Evolutionary conservation across 495 filamentous ascomycete species (phyloP), one percentile per base, ranked within the genome.

Genomic region (Coniosporium apollinis): DNA sequence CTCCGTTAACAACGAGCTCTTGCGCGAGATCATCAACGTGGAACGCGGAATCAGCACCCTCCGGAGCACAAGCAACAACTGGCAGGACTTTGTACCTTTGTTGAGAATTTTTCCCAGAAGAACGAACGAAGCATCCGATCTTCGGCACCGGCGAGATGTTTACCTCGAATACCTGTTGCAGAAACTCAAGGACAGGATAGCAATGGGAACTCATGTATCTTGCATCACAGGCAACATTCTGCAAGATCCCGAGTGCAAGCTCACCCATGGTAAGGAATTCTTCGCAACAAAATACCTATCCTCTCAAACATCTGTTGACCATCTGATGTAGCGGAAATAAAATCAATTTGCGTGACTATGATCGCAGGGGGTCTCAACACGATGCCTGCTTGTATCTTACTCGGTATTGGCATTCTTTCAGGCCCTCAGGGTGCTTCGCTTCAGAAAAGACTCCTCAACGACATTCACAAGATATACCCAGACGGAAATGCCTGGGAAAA

Each of bases 331-430:
- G 72, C 68, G 13, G 76, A 80, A 54, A 65, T 80, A 18, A 77
- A 77, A 44, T 76, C 72, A 1, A 76, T 82, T 38, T 78, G 77
- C 51, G 51, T 82, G 34, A 79, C 74, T 18, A 82, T 82, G 76
- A 76, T 81, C 3, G 74, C 71, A 9, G 77, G 74, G 4, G 75
- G 70, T 33, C 62, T 77, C n/a, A 76, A 75, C 51, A 80, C 73
- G 7, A 69, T 75, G 14, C 77, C 68, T 10, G 74, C 70, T 5
- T 79, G 73, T 45, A 52, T 75, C 38, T 76, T 78, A 46, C 77
- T 78, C 73, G 71, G 68, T 18, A 69, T 80, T 37, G 75, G 69
- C n/a, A 76, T 76, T 46, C 62, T 80, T n/a, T 69, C 72, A 17
- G 67, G 66, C 1, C 53, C 60, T 4, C 58, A 72, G 14, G 74